These are phyloP conservation scores for Wickerhamiella allomyrinae DNA, from an alignment of 805 yeast species.

Conservation along the genomic window DNA sequence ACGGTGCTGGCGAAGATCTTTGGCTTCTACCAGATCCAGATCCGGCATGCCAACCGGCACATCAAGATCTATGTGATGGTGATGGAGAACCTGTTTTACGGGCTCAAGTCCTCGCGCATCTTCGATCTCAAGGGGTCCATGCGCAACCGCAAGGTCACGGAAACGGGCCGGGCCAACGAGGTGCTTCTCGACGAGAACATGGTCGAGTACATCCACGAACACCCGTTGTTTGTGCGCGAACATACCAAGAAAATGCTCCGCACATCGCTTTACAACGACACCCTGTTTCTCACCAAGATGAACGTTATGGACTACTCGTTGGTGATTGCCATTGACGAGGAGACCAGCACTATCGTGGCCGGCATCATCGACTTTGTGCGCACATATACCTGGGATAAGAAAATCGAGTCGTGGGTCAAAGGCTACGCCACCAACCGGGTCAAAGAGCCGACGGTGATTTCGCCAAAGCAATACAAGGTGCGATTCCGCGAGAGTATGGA, in stretches of 20 bases:
- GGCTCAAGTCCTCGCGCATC: conserved; percentile 64
- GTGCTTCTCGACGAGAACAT: conserved; percentile 91
- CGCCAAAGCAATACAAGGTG: conserved; percentile 89
- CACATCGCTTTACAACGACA: conserved; percentile 90
- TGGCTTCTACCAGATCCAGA: conserved; percentile 90
- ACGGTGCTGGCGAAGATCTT: conserved; percentile 88
- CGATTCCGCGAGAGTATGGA: conserved; percentile 98
- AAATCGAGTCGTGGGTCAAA: conserved; percentile 96
- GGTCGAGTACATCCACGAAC: conserved; percentile 95
- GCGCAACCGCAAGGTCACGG: conserved; percentile 93
- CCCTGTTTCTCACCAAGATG: conserved; percentile 85
- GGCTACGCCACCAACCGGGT: conserved; percentile 80
- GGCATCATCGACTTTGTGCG: conserved; percentile 91
- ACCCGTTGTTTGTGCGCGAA: conserved; percentile 87
- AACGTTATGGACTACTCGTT: conserved; percentile 97
- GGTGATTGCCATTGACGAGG: conserved; percentile 77
- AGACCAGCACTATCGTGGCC: conserved; percentile 52
- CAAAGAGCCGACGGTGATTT: conserved; percentile 91
- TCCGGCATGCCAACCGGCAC: conserved; percentile 62
- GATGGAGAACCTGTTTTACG: conserved; percentile 90
- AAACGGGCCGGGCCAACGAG: conserved; percentile 90
- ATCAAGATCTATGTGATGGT: conserved; percentile 82
- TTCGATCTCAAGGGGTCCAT: conserved; percentile 96
- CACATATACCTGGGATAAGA: conserved; percentile 97
- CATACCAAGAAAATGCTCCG: conserved; percentile 74